phyloP scores from a whole-genome alignment of 1,284 basidiomycete species.

The Cryptococcus neoformans region DNA sequence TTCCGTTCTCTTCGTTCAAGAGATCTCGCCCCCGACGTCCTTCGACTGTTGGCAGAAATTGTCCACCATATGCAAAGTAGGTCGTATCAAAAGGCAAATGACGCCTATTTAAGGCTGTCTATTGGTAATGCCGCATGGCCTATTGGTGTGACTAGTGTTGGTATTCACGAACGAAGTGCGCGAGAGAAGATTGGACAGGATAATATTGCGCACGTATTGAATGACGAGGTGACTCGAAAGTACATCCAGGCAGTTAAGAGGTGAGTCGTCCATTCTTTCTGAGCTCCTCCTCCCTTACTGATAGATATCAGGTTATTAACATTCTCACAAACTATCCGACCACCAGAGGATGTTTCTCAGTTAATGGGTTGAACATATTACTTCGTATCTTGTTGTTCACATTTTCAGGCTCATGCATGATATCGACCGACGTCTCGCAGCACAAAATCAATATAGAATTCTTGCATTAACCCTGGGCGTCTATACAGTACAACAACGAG shows the following conservation, averaged over 20 bases:
- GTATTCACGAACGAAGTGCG: constrained; percentile 96
- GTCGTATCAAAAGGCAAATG: constrained; percentile 92
- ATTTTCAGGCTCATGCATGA: not conserved
- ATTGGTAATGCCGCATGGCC: constrained; percentile 99
- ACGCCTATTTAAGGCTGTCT: constrained; percentile 91
- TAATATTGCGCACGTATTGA: constrained; percentile 95
- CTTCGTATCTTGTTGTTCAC: not conserved
- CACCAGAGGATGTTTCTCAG: constrained; percentile 84
- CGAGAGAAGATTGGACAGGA: constrained; percentile 96
- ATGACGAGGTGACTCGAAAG: constrained; percentile 98
- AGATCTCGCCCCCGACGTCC: constrained; percentile 76
- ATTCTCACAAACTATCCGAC: constrained; percentile 92
- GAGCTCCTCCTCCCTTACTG: not conserved
- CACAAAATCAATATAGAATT: no score
- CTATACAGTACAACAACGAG: no score
- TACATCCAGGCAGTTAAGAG: constrained; percentile 98
- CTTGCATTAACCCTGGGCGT: no score
- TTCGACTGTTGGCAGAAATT: constrained; percentile 88
- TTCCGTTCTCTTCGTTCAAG: constrained; percentile 85
- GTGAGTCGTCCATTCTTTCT: constrained; percentile 51
- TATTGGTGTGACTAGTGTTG: constrained; percentile 98
- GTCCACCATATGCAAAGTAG: constrained; percentile 94
- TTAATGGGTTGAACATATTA: constrained; percentile 68
- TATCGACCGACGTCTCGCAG: not conserved
- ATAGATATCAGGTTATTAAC: constrained; percentile 66